These are phyloP conservation scores for Solanum hybrid DNA, from an alignment of 305 asterid species.

Conservation along the genomic window DNA sequence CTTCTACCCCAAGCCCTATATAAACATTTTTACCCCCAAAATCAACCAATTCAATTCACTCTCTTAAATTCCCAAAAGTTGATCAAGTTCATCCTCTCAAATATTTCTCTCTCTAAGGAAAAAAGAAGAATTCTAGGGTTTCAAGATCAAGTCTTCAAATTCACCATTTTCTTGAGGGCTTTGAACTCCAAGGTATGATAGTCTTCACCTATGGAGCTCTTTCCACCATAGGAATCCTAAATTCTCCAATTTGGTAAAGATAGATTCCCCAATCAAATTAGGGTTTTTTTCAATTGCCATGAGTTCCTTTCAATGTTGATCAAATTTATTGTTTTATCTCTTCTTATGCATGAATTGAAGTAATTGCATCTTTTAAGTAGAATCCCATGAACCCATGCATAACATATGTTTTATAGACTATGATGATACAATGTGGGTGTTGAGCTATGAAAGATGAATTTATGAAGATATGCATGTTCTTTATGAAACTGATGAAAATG, in stretches of 20 bases:
- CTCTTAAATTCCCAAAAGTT: no score
- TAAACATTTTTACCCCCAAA: neutral
- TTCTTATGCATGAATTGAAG: neutral
- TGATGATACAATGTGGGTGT: neutral
- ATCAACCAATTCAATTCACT: neutral
- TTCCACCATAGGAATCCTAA: neutral
- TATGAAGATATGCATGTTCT: neutral
- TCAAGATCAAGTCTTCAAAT: neutral
- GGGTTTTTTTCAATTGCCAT: neutral
- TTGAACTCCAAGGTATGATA: neutral
- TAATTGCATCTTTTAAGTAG: neutral
- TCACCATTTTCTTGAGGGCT: neutral
- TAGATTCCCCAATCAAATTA: neutral
- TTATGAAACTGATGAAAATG: neutral
- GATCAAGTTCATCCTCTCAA: neutral
- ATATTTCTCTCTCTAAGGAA: neutral
- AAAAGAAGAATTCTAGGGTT: neutral
- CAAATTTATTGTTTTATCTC: neutral
- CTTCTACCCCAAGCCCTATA: neutral
- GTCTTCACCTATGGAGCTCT: neutral
- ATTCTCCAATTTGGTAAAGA: neutral
- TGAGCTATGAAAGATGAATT: neutral
- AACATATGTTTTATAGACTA: neutral
- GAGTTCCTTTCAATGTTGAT: neutral
- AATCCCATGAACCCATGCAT: neutral